Conservation (phyloP, 345 rosid species). For the Syzygium grande region DNA sequence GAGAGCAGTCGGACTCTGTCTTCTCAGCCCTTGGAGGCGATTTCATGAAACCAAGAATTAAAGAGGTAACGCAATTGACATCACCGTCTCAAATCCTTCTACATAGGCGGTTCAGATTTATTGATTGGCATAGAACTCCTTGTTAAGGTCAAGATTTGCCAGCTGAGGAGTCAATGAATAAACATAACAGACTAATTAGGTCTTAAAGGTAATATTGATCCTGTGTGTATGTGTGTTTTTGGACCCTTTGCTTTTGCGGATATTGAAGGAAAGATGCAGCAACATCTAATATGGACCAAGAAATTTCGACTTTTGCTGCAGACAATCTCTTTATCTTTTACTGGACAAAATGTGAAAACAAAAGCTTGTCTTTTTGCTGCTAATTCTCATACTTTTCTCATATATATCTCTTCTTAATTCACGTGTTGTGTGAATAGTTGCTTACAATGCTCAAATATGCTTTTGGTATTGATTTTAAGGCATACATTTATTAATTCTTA, state of each 20-base stretch:
- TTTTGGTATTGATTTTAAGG: background rate
- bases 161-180: background rate
- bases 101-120: background rate
- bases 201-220: background rate
- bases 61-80: slow-evolving; percentile 30
- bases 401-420: background rate
- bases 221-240: background rate
- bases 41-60: slow-evolving; percentile 75
- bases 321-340: background rate
- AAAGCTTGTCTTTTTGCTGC: background rate
- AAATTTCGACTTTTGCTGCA: background rate
- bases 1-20: slow-evolving; percentile 49
- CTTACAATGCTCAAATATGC: background rate
- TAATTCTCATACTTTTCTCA: background rate
- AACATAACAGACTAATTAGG: background rate
- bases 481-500: background rate
- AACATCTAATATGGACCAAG: background rate
- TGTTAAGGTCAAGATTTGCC: background rate
- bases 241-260: background rate
- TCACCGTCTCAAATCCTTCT: background rate
- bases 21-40: slow-evolving; percentile 43
- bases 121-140: background rate
- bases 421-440: background rate
- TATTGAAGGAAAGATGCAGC: background rate
- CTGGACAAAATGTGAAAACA: background rate